Evolutionary conservation across 345 rosid species (phyloP).

Genomic region (Syzygium jambos): DNA sequence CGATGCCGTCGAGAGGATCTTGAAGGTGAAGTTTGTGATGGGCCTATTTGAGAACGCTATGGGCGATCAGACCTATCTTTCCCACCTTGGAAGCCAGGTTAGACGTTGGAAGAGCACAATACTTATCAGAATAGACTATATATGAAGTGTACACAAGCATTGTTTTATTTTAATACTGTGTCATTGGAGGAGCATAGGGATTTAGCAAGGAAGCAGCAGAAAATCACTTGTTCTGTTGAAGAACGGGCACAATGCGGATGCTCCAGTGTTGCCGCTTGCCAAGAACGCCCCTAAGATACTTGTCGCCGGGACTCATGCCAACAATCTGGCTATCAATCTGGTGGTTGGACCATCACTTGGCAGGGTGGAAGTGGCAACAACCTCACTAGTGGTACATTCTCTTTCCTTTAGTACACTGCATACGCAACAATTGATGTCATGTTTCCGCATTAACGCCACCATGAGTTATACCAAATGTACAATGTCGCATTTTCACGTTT

Average conservation of each 20-base stretch:
- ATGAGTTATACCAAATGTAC: background rate
- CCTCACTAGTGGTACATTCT: constrained; percentile 38
- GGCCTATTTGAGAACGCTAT: constrained; percentile 69
- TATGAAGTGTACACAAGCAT: background rate
- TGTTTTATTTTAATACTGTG: background rate
- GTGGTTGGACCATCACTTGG: constrained; percentile 86
- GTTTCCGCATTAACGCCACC: background rate
- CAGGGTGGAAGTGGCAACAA: constrained; percentile 58
- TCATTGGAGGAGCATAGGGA: constrained; percentile 49
- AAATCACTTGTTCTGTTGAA: constrained; percentile 68
- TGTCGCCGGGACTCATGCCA: constrained; percentile 77
- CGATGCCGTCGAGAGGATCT: constrained; percentile 62
- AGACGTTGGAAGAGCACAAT: background rate
- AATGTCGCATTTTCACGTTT: background rate
- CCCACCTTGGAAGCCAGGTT: constrained; percentile 56
- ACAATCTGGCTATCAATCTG: constrained; percentile 74
- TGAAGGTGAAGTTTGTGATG: constrained; percentile 66
- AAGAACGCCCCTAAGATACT: constrained; percentile 50
- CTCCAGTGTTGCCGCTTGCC: constrained; percentile 54
- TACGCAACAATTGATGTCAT: background rate
- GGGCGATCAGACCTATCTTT: constrained; percentile 32
- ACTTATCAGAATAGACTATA: background rate
- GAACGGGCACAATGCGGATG: constrained; percentile 41
- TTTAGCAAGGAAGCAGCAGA: constrained; percentile 81
- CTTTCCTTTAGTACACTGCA: background rate